These are phyloP conservation scores for Adansonia rubrostipa DNA, from an alignment of 441 rosid species.

Conservation along the genomic window DNA sequence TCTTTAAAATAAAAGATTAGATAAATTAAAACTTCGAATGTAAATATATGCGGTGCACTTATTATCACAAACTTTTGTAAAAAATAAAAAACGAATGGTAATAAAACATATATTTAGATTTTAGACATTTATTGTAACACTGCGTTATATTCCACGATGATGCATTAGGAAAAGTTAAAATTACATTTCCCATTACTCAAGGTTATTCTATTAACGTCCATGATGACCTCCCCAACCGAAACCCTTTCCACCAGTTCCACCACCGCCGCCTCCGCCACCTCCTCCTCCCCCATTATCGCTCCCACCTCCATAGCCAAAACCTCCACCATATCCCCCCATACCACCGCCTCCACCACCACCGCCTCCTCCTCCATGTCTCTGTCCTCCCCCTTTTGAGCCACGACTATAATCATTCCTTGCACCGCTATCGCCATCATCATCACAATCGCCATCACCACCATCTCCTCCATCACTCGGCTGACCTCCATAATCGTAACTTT, in stretches of 20 bases:
- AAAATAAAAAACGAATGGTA: too few relatives aligned
- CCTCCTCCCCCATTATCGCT: neutral
- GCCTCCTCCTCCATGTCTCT: neutral
- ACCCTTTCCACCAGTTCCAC: neutral
- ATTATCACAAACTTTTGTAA: too few relatives aligned
- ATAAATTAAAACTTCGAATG: too few relatives aligned
- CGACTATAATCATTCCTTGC: slow-evolving; percentile 1
- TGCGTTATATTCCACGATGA: too few relatives aligned
- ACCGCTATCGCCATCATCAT: neutral
- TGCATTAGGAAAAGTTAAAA: too few relatives aligned
- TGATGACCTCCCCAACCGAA: slow-evolving; percentile 4
- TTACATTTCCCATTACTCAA: neutral
- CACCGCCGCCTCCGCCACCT: neutral
- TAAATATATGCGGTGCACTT: too few relatives aligned
- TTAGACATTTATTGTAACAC: too few relatives aligned
- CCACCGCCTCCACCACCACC: neutral
- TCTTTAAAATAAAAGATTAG: too few relatives aligned
- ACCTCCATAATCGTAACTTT: neutral
- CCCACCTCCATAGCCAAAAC: slow-evolving; percentile 6
- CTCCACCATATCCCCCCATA: neutral
- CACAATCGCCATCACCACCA: neutral
- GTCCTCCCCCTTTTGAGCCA: neutral
- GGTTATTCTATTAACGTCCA: neutral
- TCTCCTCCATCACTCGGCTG: neutral
- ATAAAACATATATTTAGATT: too few relatives aligned